Conservation (phyloP, 2,329 filamentous ascomycete species). For the Fusarium devonianum region DNA sequence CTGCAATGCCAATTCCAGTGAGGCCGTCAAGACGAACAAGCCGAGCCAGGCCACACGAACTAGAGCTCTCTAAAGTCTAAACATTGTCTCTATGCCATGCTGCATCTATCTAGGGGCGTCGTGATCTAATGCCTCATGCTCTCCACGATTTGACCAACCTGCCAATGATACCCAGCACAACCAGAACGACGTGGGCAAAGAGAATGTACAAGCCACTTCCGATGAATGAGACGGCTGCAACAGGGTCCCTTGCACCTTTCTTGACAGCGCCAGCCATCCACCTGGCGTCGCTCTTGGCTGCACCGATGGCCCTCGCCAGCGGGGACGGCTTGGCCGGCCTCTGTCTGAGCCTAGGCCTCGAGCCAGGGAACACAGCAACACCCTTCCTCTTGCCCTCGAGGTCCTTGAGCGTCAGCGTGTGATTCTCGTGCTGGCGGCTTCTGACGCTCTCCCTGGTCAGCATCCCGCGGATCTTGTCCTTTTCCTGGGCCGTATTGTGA, state of each 20-base stretch:
- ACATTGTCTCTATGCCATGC: slow-evolving; percentile 10
- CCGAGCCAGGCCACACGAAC: too few species aligned
- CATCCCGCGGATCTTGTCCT: slow-evolving; percentile 32
- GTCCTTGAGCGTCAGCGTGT: slow-evolving; percentile 39
- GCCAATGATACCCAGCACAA: slow-evolving; percentile 12
- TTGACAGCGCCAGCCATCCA: slow-evolving; percentile 29
- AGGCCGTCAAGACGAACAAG: too few species aligned
- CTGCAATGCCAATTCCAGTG: too few species aligned
- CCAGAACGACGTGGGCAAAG: slow-evolving; percentile 13
- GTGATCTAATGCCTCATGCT: neutral
- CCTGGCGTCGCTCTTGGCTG: slow-evolving; percentile 26
- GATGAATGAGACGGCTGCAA: slow-evolving; percentile 16
- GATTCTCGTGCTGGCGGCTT: slow-evolving; percentile 40
- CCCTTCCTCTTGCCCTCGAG: slow-evolving; percentile 36
- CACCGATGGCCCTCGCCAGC: slow-evolving; percentile 31
- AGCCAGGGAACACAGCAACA: slow-evolving; percentile 40
- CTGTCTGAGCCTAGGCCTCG: slow-evolving; percentile 33
- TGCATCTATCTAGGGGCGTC: neutral
- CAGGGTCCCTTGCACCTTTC: slow-evolving; percentile 27
- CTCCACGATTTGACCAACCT: neutral
- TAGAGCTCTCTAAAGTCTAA: too few species aligned
- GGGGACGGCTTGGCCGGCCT: slow-evolving; percentile 34
- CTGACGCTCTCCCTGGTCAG: slow-evolving; percentile 41
- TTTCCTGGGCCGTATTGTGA: slow-evolving; percentile 46
- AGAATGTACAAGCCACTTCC: slow-evolving; percentile 19